Base-by-base conservation (phyloP, 192 early-diverging fungal species). In the Geosiphon pyriformis region DNA sequence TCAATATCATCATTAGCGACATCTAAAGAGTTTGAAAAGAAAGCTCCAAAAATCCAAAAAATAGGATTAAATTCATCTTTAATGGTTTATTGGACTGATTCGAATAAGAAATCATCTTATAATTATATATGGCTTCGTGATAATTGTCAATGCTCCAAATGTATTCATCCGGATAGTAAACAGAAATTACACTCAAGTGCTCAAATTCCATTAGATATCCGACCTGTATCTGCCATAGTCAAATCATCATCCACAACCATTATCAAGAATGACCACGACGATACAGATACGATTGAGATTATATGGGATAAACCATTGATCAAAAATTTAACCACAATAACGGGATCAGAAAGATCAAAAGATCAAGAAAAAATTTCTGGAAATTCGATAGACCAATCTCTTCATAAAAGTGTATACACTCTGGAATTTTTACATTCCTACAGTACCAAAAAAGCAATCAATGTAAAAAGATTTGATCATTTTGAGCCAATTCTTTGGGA, bases 171-270 rank as follows among this genome's bases (percentile, higher is more conserved):
- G 6, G 57, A 71, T 8, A 86, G 67, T 34, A 73, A 75, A 7
- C 85, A 86, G 62, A 86, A 85, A 61, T 59, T 83, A 7, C 84
- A 85, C 37, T 79, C 80, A 0, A 80, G 70, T 4, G 74, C 78
- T 4, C 73, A 85, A 42, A 55, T 85, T 18, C 78, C 77, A 1
- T 47, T 83, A 20, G 75, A 82, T 65, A 77, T 83, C 42, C 46
- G 37, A 11, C 74, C 77, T 26, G 32, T 32, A 15, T 63, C 61
- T 11, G 48, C 72, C 12, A 67, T 18, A 3, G 48, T 70, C 10
- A n/a, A n/a, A n/a, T n/a, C n/a, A n/a, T n/a, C n/a, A n/a, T n/a
- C n/a, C n/a, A n/a, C n/a, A n/a, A n/a, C n/a, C n/a, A n/a, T n/a
- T n/a, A n/a, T n/a, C n/a, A n/a, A n/a, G n/a, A n/a, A n/a, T n/a